A percentile compares a stretch with the other conserved stretches of the same genome.
Evolutionary conservation across 305 asterid genomes (phyloP).

Genomic region (Euphrasia arctica): DNA sequence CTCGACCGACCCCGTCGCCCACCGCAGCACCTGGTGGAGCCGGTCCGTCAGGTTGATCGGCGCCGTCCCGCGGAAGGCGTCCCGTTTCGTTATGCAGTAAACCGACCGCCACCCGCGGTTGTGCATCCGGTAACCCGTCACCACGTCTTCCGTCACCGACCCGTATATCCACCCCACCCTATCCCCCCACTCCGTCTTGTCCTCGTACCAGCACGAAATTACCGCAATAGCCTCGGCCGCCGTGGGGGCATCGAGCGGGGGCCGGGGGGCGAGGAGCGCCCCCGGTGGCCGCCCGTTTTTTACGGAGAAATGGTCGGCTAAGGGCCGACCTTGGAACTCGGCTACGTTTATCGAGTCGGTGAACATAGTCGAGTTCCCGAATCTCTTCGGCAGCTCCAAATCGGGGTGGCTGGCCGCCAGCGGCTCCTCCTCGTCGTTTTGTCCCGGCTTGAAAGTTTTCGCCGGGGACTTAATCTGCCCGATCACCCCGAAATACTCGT

Average conservation of each 20-base stretch:
- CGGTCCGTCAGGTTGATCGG: conserved; percentile 96
- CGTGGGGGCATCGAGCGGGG: conserved; percentile 89
- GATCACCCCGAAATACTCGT: conserved; percentile 64
- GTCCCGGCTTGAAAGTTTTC: conserved; percentile 25
- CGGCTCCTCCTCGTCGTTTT: conserved; percentile 62
- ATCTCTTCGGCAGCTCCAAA: conserved; percentile 61
- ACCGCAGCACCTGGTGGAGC: conserved; percentile 94
- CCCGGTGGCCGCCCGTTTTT: conserved; percentile 97
- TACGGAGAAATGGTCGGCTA: conserved; percentile 81
- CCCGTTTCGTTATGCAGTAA: conserved; percentile 93
- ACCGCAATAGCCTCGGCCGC: conserved; percentile 99
- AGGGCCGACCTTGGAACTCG: conserved; percentile 92
- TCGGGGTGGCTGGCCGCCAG: conserved; percentile 65
- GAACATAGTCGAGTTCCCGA: conserved; percentile 86
- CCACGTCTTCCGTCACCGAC: conserved; percentile 97
- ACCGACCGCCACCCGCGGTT: conserved; percentile 98
- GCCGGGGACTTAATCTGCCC: conserved; percentile 60
- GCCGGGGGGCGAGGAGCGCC: conserved; percentile 65
- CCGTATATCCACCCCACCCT: conserved; percentile 97
- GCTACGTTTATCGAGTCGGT: conserved; percentile 80
- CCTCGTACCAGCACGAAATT: conserved; percentile 96
- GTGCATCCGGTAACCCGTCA: conserved; percentile 99
- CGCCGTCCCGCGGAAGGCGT: conserved; percentile 92
- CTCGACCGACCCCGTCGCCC: conserved; percentile 99
- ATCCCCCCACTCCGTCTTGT: conserved; percentile 98